These are phyloP conservation scores for Shiraia bambusicola DNA, from an alignment of 2,329 filamentous ascomycete genomes.

Conservation along the genomic window DNA sequence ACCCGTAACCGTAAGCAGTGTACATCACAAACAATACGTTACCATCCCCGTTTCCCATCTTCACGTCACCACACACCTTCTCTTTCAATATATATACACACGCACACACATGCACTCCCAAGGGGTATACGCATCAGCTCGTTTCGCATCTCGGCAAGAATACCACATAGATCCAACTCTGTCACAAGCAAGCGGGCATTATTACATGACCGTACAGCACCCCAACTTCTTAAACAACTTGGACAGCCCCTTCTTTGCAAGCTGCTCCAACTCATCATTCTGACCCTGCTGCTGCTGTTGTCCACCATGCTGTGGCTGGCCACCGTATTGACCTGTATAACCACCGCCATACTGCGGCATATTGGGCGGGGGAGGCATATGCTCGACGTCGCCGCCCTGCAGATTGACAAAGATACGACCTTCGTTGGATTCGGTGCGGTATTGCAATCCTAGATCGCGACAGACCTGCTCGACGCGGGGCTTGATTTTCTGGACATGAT, in stretches of 20 bases:
- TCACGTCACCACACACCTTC: too few species aligned
- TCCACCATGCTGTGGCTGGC: conserved; percentile 42
- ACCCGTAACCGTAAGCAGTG: too few species aligned
- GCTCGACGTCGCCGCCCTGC: conserved; percentile 62
- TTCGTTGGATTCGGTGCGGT: conserved; percentile 82
- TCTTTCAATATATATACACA: too few species aligned
- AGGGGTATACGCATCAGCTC: too few species aligned
- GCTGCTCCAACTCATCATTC: conserved; percentile 59
- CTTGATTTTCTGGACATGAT: conserved; percentile 90
- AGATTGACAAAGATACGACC: conserved; percentile 88
- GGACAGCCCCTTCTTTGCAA: conserved; percentile 62
- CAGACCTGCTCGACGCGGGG: conserved; percentile 90
- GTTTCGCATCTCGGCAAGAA: background rate
- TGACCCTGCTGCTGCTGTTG: conserved; percentile 42
- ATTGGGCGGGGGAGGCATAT: conserved; percentile 43
- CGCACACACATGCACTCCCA: too few species aligned
- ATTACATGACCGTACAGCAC: conserved; percentile 79
- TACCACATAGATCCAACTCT: background rate
- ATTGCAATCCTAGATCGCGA: conserved; percentile 77
- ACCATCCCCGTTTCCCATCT: too few species aligned
- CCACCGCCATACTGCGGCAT: conserved; percentile 43
- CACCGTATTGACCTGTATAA: conserved; percentile 47
- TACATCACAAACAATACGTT: too few species aligned
- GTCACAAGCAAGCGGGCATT: background rate
- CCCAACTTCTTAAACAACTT: conserved; percentile 63